Evolutionary conservation across 352 stramenopile species (phyloP).

Genomic region (Globisporangium takayamanum): DNA sequence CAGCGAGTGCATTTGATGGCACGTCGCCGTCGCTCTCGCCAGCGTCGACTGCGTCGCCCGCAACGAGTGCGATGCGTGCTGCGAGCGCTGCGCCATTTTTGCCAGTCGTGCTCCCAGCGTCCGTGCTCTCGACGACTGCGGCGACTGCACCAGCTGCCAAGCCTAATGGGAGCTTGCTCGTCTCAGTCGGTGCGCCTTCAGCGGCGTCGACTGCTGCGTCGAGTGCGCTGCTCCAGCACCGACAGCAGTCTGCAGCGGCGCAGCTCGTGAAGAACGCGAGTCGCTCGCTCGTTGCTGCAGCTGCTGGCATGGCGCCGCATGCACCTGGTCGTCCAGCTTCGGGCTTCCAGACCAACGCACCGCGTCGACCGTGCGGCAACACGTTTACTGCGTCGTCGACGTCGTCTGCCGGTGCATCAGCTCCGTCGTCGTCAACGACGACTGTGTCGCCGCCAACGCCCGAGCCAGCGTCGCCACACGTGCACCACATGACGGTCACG

Average conservation of each 20-base stretch:
- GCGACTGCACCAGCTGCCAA: not conserved
- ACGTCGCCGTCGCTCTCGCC: constrained; percentile 20
- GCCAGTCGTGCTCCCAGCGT: constrained; percentile 21
- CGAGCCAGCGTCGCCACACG: constrained; percentile 33
- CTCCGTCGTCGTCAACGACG: constrained; percentile 35
- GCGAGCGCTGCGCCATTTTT: constrained; percentile 14
- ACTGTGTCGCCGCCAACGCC: constrained; percentile 37
- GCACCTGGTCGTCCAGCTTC: constrained; percentile 17
- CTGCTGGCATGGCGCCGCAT: constrained; percentile 1
- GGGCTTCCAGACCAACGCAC: constrained; percentile 22
- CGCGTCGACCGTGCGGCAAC: constrained; percentile 40
- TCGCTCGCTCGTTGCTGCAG: constrained; percentile 4
- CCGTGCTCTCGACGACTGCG: constrained; percentile 4
- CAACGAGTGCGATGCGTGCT: constrained; percentile 5
- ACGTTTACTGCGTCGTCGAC: constrained; percentile 37
- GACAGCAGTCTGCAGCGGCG: constrained; percentile 7
- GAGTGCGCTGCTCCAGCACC: constrained; percentile 10
- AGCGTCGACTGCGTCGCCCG: constrained; percentile 8
- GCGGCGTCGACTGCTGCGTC: not conserved
- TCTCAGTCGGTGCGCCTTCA: constrained; percentile 4
- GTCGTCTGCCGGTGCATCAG: constrained; percentile 24
- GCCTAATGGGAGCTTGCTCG: constrained; percentile 4
- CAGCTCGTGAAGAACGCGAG: constrained; percentile 11
- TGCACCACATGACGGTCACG: constrained; percentile 68
- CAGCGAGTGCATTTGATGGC: constrained; percentile 12